Base-by-base conservation (phyloP, 1,284 basidiomycete species). In the Thelephora terrestris region DNA sequence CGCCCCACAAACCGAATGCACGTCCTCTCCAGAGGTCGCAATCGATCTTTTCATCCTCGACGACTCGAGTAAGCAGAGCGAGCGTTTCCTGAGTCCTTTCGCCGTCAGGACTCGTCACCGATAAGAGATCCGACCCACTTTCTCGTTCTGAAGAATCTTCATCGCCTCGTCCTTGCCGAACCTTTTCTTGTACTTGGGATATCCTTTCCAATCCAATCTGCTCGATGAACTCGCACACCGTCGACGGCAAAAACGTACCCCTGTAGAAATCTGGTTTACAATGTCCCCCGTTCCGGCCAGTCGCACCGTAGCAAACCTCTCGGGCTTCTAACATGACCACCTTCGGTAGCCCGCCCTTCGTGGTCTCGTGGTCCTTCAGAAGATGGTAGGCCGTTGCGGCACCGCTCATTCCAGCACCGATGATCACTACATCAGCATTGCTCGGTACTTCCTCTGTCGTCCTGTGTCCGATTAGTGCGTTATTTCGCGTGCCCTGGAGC, bases 11-110 rank as follows among this genome's bases (percentile, higher is more conserved):
- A 58, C 58, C 58, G 42, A 53, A 57, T 7, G 52, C 52, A 38
- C 34, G 43, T 3, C 61, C 61, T 34, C 60, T 47, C 61, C 61
- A 61, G 52, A 62, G 60, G 51, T 63, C 61, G 47, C 61, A 63
- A 47, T 63, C 57, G 45, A 63, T 59, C 14, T 51, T 50, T 39
- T 62, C 61, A 47, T 58, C 57, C 40, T 53, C 47, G 29, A 61
- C 53, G 10, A 59, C 50, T 40, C 60, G 57, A 2, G 27, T 36
- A 27, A 57, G 35, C 35, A 61, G 59, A 21, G 57, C 50, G 10
- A 61, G 54, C 14, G 59, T 62, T 27, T 62, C 58, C 58, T 60
- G 5, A 2, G 6, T n/a, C 16, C 29, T 40, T 24, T n/a, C 21
- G 18, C 9, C 14, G 14, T 32, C 29, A 20, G n/a, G n/a, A 23